Percentiles rank a stretch among this genome's conserved stretches.
phyloP scores from a whole-genome alignment of 2,329 filamentous ascomycete genomes.

The Exophiala sp. region DNA sequence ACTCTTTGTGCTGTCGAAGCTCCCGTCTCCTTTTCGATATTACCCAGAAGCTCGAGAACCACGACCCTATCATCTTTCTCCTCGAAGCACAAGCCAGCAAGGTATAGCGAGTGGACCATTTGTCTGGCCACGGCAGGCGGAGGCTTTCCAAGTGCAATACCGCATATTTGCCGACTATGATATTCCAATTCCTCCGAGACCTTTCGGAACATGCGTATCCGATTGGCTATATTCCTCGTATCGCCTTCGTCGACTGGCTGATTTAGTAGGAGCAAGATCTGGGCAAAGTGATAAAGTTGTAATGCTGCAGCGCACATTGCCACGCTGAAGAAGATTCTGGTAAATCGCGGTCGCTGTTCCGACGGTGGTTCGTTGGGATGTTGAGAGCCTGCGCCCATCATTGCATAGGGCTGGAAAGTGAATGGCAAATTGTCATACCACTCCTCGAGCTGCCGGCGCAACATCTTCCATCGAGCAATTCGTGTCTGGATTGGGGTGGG shows the following conservation, averaged over 20 bases:
- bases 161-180: constrained; percentile 61
- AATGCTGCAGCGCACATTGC: constrained; percentile 64
- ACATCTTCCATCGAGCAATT: constrained; percentile 49
- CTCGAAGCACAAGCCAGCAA: constrained; percentile 59
- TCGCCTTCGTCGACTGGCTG: constrained; percentile 54
- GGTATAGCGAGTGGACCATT: constrained; percentile 58
- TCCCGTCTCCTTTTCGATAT: constrained; percentile 61
- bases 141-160: constrained; percentile 56
- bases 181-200: constrained; percentile 53
- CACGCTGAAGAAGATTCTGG: constrained; percentile 57
- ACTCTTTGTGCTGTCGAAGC: constrained; percentile 63
- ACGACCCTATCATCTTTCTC: constrained; percentile 53
- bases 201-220: constrained; percentile 56
- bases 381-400: constrained; percentile 40
- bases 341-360: constrained; percentile 42
- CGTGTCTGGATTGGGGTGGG: constrained; percentile 43
- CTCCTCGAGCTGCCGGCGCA: constrained; percentile 55
- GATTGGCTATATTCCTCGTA: constrained; percentile 51
- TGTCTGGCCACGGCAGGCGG: constrained; percentile 57
- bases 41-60: constrained; percentile 54
- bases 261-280: constrained; percentile 60
- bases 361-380: constrained; percentile 31
- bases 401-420: constrained; percentile 57
- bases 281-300: constrained; percentile 63
- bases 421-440: constrained; percentile 60